Percentiles rank a stretch among this genome's conserved stretches.
phyloP scores from a whole-genome alignment of 805 yeast genomes.

The Alloascoidea africana region DNA sequence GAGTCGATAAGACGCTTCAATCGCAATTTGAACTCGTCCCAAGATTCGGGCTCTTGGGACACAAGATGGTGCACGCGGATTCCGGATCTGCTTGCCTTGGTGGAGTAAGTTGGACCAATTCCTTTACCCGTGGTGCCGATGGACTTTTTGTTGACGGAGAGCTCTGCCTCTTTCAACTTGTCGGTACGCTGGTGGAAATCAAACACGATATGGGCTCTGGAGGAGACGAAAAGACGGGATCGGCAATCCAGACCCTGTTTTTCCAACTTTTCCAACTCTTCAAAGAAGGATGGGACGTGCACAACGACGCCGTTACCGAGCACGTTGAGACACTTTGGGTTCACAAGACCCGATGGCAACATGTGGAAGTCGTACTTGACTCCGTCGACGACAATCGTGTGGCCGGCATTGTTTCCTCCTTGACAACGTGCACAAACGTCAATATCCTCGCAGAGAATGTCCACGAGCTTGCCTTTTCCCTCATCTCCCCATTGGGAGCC shows the following conservation, averaged over 20 bases:
- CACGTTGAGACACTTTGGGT: conserved; percentile 78
- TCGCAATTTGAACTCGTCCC: conserved; percentile 78
- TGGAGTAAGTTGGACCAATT: conserved; percentile 95
- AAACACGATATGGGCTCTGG: conserved; percentile 92
- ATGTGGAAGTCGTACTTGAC: conserved; percentile 94
- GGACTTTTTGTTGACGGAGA: conserved; percentile 61
- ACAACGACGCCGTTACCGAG: conserved; percentile 95
- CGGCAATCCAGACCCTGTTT: conserved; percentile 58
- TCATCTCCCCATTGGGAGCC: conserved; percentile 99
- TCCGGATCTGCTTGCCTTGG: conserved; percentile 95
- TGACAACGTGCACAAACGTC: conserved; percentile 94
- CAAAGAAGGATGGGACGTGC: conserved; percentile 85
- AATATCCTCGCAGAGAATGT: conserved; percentile 82
- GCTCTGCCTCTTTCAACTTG: conserved; percentile 86
- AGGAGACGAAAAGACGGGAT: conserved; percentile 72
- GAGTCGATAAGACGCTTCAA: conserved; percentile 67
- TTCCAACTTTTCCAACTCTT: conserved; percentile 70
- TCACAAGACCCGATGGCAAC: conserved; percentile 96
- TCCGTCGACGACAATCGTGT: conserved; percentile 85
- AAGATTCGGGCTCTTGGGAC: conserved; percentile 75
- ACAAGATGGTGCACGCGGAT: conserved; percentile 93
- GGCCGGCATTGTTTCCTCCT: conserved; percentile 99
- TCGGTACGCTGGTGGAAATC: conserved; percentile 98
- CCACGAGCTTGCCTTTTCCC: conserved; percentile 97
- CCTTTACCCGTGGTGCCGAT: conserved; percentile 99